Conservation (phyloP, 2,329 filamentous ascomycete species). For the Ophiostoma pallidulum region DNA sequence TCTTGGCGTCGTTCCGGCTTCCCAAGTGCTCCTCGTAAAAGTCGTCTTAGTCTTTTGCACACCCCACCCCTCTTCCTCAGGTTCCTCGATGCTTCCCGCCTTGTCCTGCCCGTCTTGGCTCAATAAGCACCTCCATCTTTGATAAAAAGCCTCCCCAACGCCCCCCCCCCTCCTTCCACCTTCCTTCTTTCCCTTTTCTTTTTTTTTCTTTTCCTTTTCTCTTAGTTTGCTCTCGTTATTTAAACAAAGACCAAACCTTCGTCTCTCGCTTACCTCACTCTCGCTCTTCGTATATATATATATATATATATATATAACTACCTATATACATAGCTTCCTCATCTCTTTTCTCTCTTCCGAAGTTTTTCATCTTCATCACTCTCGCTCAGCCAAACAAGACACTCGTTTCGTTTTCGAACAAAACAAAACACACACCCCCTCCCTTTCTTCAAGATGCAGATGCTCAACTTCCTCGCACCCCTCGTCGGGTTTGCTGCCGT, state of each 20-base stretch:
- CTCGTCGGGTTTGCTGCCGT: constrained; percentile 13
- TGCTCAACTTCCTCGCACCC: constrained; percentile 10
- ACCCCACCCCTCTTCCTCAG: background rate
- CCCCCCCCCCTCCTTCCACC: constrained; percentile 2
- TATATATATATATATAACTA: constrained; percentile 1
- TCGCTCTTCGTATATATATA: constrained; percentile 6
- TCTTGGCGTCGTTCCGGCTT: no score
- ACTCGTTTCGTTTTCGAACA: constrained; percentile 1
- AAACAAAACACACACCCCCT: background rate
- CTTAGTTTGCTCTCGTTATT: constrained; percentile 1
- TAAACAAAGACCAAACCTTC: background rate
- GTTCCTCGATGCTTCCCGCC: background rate
- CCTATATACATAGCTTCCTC: no score
- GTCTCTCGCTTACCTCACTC: constrained; percentile 13
- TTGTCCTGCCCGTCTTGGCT: constrained; percentile 1
- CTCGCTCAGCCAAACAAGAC: constrained; percentile 3
- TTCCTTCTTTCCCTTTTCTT: background rate
- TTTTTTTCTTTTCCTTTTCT: background rate
- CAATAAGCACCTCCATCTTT: constrained; percentile 8
- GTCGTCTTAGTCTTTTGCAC: constrained; percentile 1
- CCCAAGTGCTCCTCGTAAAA: no score
- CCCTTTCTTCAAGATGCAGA: constrained; percentile 14
- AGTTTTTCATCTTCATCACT: constrained; percentile 3
- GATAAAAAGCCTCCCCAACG: constrained; percentile 14
- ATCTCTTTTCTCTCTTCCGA: background rate